Evolutionary conservation across 2,329 filamentous ascomycete genomes (phyloP), one percentile per base, ranked within the genome.

Genomic region (Trichoderma polysporum): DNA sequence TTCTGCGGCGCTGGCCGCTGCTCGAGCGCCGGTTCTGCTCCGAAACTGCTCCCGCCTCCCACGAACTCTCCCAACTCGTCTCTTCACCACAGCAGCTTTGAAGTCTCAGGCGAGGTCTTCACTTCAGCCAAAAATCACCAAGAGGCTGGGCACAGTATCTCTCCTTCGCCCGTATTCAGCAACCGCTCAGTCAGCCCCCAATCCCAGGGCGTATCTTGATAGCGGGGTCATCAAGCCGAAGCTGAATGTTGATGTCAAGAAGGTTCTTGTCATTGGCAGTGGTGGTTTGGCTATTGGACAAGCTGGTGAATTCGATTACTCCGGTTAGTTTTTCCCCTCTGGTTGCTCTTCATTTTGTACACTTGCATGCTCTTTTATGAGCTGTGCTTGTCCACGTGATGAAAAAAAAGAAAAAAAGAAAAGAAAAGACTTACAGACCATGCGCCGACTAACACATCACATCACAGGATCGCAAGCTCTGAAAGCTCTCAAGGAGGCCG

Each of bases 291-390:
- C 92, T 78, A 98, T 98, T 87, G 94, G 94, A 70, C 94, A 98
- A 82, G 94, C 94, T 71, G 94, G 94, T 83, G 94, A 98, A 83
- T 98, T 98, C 75, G 94, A 98, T 82, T 98, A 98, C 81, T 98
- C 95, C 79, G 94, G 93, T 97, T 85, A 72, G 89, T 85, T 71
- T 54, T 17, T 29, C 35, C 45, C 29, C 4, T 12, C 17, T 35
- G 15, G 15, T 12, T 33, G 27, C 41, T 33, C 27, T 2, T 22
- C 29, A 8, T 35, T 17, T 57, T 33, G 22, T 37, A 22, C 47
- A 33, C 4, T 27, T 57, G 25, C 33, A 25, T n/a, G n/a, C n/a
- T 49, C 22, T 35, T 49, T 10, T 52, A 31, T 31, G 27, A 3
- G 3, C 19, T 17, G 7, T 15, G 31, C 13, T 25, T 9, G n/a